These are phyloP conservation scores for Catenaria anguillulae DNA, from an alignment of 371 early-diverging fungal genomes.

Conservation along the genomic window DNA sequence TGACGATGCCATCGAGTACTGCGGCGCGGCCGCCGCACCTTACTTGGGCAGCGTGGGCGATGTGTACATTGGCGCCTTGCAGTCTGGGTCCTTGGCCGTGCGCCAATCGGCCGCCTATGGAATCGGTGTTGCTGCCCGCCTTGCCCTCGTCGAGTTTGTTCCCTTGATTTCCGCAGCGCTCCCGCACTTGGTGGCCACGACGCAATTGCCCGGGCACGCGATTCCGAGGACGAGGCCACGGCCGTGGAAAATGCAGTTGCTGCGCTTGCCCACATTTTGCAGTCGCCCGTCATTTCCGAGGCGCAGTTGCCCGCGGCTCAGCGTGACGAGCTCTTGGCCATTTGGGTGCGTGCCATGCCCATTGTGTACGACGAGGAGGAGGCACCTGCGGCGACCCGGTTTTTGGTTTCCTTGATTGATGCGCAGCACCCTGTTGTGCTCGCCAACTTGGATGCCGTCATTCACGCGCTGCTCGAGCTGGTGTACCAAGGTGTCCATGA, in stretches of 20 bases:
- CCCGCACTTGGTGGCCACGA: conserved; percentile 43
- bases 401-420: conserved; percentile 4
- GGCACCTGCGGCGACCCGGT: background rate
- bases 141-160: conserved; percentile 60
- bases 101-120: conserved; percentile 89
- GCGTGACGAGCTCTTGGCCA: conserved; percentile 3
- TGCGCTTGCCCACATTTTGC: conserved; percentile 67
- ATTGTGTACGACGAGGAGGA: conserved; percentile 1
- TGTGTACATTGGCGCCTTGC: background rate
- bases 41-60: background rate
- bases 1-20: conserved; percentile 78
- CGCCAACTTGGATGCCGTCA: background rate
- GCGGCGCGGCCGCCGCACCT: conserved; percentile 38
- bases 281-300: background rate
- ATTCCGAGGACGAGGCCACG: conserved; percentile 51
- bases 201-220: conserved; percentile 46
- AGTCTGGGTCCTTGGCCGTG: conserved; percentile 34
- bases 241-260: conserved; percentile 82
- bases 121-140: conserved; percentile 70
- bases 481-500: conserved; percentile 1
- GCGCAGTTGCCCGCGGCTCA: background rate
- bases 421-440: background rate
- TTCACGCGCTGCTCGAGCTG: conserved; percentile 7
- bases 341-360: conserved; percentile 2
- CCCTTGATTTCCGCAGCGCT: conserved; percentile 43